phyloP scores from a whole-genome alignment of 345 rosid genomes.

The Salix caprea region DNA sequence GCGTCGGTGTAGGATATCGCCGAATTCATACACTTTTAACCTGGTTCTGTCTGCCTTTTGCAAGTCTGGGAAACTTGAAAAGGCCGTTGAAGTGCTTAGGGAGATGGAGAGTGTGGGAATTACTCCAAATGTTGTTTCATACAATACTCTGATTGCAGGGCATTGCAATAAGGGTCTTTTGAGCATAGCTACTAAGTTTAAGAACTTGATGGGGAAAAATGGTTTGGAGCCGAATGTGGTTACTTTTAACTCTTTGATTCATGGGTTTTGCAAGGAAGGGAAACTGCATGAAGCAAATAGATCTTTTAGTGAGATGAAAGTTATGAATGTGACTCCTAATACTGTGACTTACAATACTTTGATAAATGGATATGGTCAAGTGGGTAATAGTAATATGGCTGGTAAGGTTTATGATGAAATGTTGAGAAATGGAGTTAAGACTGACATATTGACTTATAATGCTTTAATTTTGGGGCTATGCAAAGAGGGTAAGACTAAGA shows the following conservation, averaged over 20 bases:
- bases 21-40: slow-evolving; percentile 68
- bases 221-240: slow-evolving; percentile 55
- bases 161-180: slow-evolving; percentile 60
- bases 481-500: slow-evolving; percentile 86
- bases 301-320: slow-evolving; percentile 62
- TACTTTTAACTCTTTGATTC: slow-evolving; percentile 62
- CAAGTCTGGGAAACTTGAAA: slow-evolving; percentile 56
- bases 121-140: slow-evolving; percentile 46
- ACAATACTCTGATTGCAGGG: slow-evolving; percentile 71
- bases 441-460: slow-evolving; percentile 69
- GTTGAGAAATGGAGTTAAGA: slow-evolving; percentile 48
- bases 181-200: slow-evolving; percentile 58
- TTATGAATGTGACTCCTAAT: slow-evolving; percentile 47
- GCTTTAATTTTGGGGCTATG: slow-evolving; percentile 76
- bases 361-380: slow-evolving; percentile 60
- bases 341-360: slow-evolving; percentile 70
- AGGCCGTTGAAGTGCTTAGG: slow-evolving; percentile 50
- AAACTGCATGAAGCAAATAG: slow-evolving; percentile 58
- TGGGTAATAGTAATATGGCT: slow-evolving; percentile 51
- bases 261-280: slow-evolving; percentile 59
- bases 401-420: slow-evolving; percentile 64
- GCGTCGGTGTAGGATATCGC: slow-evolving; percentile 59
- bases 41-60: slow-evolving; percentile 63
- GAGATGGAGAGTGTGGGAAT: slow-evolving; percentile 52
- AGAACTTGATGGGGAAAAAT: slow-evolving; percentile 45